A percentile compares a stretch with the other conserved stretches of the same genome.
Conservation (phyloP, 2,329 filamentous ascomycete species). For the Mycosphaerella sp. region DNA sequence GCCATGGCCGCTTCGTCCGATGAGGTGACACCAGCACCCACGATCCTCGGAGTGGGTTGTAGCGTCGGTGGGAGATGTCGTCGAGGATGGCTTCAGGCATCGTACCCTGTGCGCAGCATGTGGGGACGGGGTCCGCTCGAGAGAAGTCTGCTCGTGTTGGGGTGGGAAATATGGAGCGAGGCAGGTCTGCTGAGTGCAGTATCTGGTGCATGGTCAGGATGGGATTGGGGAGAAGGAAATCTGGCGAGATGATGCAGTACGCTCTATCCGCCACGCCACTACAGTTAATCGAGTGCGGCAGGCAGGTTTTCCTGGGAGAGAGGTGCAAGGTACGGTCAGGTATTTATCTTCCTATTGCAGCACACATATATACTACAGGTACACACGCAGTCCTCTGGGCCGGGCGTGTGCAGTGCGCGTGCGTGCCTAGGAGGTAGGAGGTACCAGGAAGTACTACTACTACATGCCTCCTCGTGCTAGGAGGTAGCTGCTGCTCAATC, state of each 20-base stretch:
- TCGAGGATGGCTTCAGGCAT: slow-evolving; percentile 59
- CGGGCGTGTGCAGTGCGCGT: background rate
- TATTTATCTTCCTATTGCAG: too few species aligned
- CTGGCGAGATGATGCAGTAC: slow-evolving; percentile 10
- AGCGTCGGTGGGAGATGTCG: slow-evolving; percentile 94
- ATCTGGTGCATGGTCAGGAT: slow-evolving; percentile 25
- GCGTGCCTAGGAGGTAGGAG: background rate
- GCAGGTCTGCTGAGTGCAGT: slow-evolving; percentile 17
- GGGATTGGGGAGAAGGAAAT: background rate
- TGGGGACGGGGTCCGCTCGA: slow-evolving; percentile 16
- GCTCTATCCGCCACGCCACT: background rate
- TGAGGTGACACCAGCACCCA: slow-evolving; percentile 96
- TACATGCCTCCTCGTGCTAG: too few species aligned
- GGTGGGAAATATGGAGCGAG: slow-evolving; percentile 17
- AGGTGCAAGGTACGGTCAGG: background rate
- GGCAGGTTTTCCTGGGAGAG: background rate
- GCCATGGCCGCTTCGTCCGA: slow-evolving; percentile 94
- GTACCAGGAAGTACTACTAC: too few species aligned
- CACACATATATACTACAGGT: too few species aligned
- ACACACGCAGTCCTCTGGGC: background rate
- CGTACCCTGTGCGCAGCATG: slow-evolving; percentile 15
- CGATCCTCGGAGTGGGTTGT: slow-evolving; percentile 81
- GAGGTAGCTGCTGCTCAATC: background rate
- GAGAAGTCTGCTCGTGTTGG: background rate
- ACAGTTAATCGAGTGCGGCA: slow-evolving; percentile 3